Evolutionary conservation across 2,329 filamentous ascomycete genomes (phyloP).

Genomic region (Fusarium circinatum): DNA sequence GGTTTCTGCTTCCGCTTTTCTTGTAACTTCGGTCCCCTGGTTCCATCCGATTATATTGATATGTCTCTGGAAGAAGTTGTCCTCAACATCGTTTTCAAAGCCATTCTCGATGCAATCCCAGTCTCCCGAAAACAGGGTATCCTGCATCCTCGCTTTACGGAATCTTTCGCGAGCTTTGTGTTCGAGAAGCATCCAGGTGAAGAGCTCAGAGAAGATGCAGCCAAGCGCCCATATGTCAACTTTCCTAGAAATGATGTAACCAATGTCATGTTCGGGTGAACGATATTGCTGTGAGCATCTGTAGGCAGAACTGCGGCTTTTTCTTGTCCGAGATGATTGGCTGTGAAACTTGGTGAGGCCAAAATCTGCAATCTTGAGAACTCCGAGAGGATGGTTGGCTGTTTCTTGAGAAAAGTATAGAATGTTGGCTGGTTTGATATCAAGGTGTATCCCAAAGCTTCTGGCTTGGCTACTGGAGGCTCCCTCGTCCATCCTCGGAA

Average conservation of each 20-base stretch:
- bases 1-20: too few relatives aligned
- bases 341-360: background rate
- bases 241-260: background rate
- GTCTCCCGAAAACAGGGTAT: background rate
- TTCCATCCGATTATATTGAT: too few relatives aligned
- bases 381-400: rapidly evolving
- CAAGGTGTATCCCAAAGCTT: background rate
- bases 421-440: constrained; percentile 5
- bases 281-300: background rate
- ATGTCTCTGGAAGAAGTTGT: too few relatives aligned
- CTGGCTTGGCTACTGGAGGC: background rate
- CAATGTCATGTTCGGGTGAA: background rate
- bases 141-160: rapidly evolving
- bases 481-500: background rate
- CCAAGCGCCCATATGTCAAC: constrained; percentile 8
- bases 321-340: background rate
- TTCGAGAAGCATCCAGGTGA: background rate
- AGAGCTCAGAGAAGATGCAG: background rate
- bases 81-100: too few relatives aligned
- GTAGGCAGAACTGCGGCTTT: rapidly evolving
- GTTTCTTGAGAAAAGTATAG: background rate
- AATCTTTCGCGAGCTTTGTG: rapidly evolving
- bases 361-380: constrained; percentile 5
- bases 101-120: rapidly evolving
- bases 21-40: too few relatives aligned